Percentiles rank a stretch among this genome's conserved stretches.
phyloP scores from a whole-genome alignment of 441 rosid genomes.

The Omphalea diandra region DNA sequence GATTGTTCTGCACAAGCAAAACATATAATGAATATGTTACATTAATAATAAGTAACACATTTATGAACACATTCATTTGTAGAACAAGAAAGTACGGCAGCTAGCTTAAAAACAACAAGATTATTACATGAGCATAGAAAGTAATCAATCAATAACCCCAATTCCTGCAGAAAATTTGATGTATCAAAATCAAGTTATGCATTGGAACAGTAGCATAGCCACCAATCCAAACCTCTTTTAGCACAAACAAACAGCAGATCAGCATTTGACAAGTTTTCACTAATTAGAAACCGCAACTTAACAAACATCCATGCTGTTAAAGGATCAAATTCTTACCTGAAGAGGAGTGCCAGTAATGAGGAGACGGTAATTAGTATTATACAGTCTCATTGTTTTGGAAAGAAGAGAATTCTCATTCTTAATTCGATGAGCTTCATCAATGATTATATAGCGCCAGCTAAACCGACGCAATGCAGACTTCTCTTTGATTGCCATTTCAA shows the following conservation, averaged over 20 bases:
- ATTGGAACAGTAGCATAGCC: background rate
- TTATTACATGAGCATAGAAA: background rate
- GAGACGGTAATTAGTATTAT: constrained; percentile 90
- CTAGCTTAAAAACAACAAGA: background rate
- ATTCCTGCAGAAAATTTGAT: background rate
- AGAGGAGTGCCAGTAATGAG: constrained; percentile 99
- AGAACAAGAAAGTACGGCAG: background rate
- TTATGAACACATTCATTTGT: background rate
- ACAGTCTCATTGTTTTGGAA: constrained; percentile 96
- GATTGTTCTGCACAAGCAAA: constrained; percentile 77
- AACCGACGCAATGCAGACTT: constrained; percentile 87
- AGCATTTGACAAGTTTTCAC: background rate
- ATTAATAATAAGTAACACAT: background rate
- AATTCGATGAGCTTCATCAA: constrained; percentile 98
- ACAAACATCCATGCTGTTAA: background rate
- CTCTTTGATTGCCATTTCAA: constrained; percentile 99
- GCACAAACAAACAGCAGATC: background rate
- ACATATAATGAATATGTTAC: constrained; percentile 18
- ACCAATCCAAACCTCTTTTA: background rate
- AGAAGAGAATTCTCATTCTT: constrained; percentile 98
- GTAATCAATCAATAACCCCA: background rate
- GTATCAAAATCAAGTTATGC: background rate
- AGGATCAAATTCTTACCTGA: constrained; percentile 58
- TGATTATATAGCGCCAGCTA: constrained; percentile 98
- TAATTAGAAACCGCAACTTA: background rate